Evolutionary conservation across 768 basidiomycete species (phyloP), one percentile per base, ranked within the genome.

Genomic region (Grammothele lineata): DNA sequence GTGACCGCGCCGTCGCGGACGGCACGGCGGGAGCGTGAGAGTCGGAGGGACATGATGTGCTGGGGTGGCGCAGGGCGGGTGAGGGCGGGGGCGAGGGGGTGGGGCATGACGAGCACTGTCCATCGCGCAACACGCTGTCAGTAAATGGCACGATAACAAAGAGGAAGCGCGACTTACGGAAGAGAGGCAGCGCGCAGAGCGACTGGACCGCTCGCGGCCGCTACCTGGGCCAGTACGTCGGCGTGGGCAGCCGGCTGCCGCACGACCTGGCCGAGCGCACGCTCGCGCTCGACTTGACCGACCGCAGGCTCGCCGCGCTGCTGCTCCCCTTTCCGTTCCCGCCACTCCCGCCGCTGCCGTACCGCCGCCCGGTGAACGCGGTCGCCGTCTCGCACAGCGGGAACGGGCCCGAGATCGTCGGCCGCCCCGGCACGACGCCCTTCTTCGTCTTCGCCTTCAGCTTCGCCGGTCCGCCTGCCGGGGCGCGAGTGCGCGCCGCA

Each of bases 391-490:
- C 60, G 50, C 59, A 64, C 45, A 68, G 53, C 17, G 65, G 64
- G 48, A 62, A 58, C 26, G 66, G 66, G 22, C 62, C 63, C 10
- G 66, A 68, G 44, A 68, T 68, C 23, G 49, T 34, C 18, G 60
- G 65, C 26, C 60, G 58, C 21, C 55, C 59, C 37, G 51, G 41
- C 43, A 27, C 35, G 26, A 12, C 27, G 27, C 27, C 27, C 27
- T 30, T 30, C 27, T 30, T 19, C 26, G 33, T 34, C 19, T 50
- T 35, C 26, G 35, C 34, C 33, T 14, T 19, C 17, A 8, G 15
- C 12, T 6, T 9, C 8, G 35, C 8, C 35, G 35, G 12, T 32
- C 30, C 30, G 30, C 27, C n/a, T n/a, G 45, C 34, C 40, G 52
- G 26, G 23, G 40, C 37, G 47, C 12, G 21, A 33, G 37, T 24